phyloP scores from a whole-genome alignment of 2,329 filamentous ascomycete species.

The Paecilomyces dactylethromorphus region DNA sequence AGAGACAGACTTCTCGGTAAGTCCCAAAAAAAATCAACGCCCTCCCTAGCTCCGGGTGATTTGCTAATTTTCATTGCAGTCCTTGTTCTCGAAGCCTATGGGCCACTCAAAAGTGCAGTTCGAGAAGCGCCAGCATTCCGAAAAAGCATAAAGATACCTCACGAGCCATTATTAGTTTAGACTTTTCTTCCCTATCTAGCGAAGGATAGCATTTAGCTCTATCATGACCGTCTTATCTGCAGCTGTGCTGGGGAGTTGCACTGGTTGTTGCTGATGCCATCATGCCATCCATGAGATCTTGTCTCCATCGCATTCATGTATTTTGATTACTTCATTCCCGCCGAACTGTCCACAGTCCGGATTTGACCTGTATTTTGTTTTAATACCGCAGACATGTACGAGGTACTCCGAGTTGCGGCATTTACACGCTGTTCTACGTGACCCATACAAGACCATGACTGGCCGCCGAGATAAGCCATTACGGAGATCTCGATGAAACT shows the following conservation, averaged over 20 bases:
- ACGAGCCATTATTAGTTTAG: not conserved
- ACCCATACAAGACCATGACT: not conserved
- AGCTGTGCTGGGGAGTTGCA: not conserved
- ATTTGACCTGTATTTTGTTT: not conserved
- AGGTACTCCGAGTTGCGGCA: not conserved
- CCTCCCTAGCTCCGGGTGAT: not conserved
- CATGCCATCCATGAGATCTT: not conserved
- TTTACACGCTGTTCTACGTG: not conserved
- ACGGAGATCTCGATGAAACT: not conserved
- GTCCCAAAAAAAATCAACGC: slow-evolving; percentile 9
- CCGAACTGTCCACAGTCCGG: not conserved
- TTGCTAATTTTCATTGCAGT: slow-evolving; percentile 21
- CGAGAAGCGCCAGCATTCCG: slow-evolving; percentile 45
- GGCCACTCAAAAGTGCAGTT: slow-evolving; percentile 67
- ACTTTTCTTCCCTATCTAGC: not conserved
- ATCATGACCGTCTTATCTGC: not conserved
- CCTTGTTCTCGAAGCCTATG: slow-evolving; percentile 66
- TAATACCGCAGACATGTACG: not conserved
- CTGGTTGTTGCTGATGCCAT: not conserved
- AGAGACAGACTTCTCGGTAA: slow-evolving; percentile 57
- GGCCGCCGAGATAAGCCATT: not conserved
- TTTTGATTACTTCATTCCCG: not conserved
- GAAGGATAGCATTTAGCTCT: not conserved
- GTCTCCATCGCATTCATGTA: not conserved
- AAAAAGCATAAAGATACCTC: slow-evolving; percentile 18